Evolutionary conservation across 371 early-diverging fungal species (phyloP), one percentile per base, ranked within the genome.

Genomic region (Mortierella sp.): DNA sequence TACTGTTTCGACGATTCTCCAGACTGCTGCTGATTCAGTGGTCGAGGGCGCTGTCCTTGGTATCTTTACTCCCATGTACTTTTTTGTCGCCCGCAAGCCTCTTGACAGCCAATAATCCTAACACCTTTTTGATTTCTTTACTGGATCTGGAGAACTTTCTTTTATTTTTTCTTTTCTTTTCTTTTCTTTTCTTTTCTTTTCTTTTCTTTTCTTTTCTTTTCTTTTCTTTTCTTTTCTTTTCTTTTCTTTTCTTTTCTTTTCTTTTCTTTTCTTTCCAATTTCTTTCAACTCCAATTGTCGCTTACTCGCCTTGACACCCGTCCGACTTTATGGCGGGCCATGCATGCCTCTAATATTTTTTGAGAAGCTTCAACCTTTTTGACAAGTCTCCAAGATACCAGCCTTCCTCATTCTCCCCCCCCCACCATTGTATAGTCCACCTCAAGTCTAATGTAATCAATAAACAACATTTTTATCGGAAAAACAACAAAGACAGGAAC

Each of bases 11-110:
- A 83, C 87, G 52, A 83, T 97, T 52, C 84, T 97, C 65, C 89
- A 91, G 73, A 86, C 86, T 5, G 97, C 95, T 50, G 92, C 93
- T 12, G 94, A 94, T 84, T 85, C 88, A 65, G 83, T 97, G 19
- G 91, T 94, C 44, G 87, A 83, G 51, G 96, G 94, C 64, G 97
- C 91, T 25, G 84, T 85, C 71, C 66, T 87, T 66, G 87, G 90
- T 60, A 82, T 97, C 60, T 96, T 96, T 68, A 96, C 97, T 18
- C 97, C 97, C 72, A 96, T 96, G 96, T 96, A 92, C 86, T 90
- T 93, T 84, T 94, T 96, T 77, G 91, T 94, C 62, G 96, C 92
- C 59, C 88, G 91, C 70, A 97, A 97, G 85, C 97, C 97, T 43
- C 45, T 44, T 53, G 53, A 19, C 16, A 50, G 21, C 26, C 18